Conservation (phyloP, 495 filamentous ascomycete species). For the Penicillium robsamsonii region DNA sequence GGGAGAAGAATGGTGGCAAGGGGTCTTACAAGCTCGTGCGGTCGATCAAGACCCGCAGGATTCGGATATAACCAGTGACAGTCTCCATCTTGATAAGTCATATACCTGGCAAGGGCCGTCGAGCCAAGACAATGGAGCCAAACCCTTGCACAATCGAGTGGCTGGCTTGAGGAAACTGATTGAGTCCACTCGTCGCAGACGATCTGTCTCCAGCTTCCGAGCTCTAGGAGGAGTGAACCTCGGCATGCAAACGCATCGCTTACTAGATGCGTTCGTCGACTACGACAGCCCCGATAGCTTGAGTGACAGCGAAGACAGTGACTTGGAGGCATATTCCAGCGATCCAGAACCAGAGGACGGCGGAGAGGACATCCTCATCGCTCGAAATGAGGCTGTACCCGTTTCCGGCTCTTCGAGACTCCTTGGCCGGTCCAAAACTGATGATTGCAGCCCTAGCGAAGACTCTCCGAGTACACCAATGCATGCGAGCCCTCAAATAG, state of each 20-base stretch:
- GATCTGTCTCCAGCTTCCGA: slow-evolving; percentile 63
- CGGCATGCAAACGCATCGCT: slow-evolving; percentile 73
- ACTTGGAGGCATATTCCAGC: slow-evolving; percentile 40
- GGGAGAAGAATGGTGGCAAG: slow-evolving; percentile 81
- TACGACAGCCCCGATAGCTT: slow-evolving; percentile 49
- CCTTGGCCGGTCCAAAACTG: slow-evolving; percentile 25
- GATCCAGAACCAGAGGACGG: slow-evolving; percentile 29
- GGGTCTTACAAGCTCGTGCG: slow-evolving; percentile 60
- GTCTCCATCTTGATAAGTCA: slow-evolving; percentile 26
- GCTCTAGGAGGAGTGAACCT: slow-evolving; percentile 62
- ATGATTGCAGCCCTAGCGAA: slow-evolving; percentile 17
- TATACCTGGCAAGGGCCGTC: slow-evolving; percentile 54
- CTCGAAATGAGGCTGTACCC: slow-evolving; percentile 12
- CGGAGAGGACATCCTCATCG: slow-evolving; percentile 22
- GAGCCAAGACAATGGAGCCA: slow-evolving; percentile 52
- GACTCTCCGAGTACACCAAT: slow-evolving; percentile 18
- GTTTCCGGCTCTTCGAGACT: slow-evolving; percentile 9
- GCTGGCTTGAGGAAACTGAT: slow-evolving; percentile 52
- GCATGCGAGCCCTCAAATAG: slow-evolving; percentile 14
- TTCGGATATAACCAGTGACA: slow-evolving; percentile 16
- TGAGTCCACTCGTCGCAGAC: slow-evolving; percentile 49
- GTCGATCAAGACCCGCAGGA: slow-evolving; percentile 21
- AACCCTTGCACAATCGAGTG: slow-evolving; percentile 37
- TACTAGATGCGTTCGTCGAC: slow-evolving; percentile 63
- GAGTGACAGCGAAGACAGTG: slow-evolving; percentile 48